phyloP scores from a whole-genome alignment of 441 rosid species.

The Croton laevigatus region DNA sequence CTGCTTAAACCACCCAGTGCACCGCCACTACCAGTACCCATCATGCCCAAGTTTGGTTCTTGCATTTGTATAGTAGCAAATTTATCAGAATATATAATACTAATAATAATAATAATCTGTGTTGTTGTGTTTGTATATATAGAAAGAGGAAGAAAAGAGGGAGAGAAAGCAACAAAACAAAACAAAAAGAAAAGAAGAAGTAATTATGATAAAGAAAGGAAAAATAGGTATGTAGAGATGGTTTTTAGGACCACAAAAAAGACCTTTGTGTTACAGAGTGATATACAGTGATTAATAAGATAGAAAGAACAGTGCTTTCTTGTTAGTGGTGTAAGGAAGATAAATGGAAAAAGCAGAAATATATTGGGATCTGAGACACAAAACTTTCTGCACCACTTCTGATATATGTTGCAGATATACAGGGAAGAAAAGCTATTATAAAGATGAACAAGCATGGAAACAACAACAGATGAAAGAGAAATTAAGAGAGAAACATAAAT shows the following conservation, averaged over 20 bases:
- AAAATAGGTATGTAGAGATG: not conserved
- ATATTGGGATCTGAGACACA: constrained; percentile 56
- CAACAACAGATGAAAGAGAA: not conserved
- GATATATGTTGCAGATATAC: constrained; percentile 33
- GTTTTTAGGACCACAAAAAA: constrained; percentile 29
- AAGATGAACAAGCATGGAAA: constrained; percentile 16
- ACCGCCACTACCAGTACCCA: constrained; percentile 46
- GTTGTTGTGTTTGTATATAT: not conserved
- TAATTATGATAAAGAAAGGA: not conserved
- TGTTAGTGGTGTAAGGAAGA: constrained; percentile 35
- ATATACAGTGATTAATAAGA: constrained; percentile 14
- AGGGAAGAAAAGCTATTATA: constrained; percentile 16
- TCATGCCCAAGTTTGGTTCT: constrained; percentile 68
- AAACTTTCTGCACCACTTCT: constrained; percentile 41
- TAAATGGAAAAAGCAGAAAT: constrained; percentile 11
- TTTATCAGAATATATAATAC: no score
- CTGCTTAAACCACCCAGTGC: constrained; percentile 37
- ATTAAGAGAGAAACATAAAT: constrained; percentile 23
- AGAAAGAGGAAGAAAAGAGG: not conserved
- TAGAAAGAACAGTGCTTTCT: constrained; percentile 29
- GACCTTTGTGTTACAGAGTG: constrained; percentile 19
- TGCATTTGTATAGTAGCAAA: constrained; percentile 41
- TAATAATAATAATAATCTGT: not conserved
- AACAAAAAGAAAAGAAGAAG: constrained; percentile 4
- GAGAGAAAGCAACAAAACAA: no score